phyloP scores from a whole-genome alignment of 2,329 filamentous ascomycete species.

The Ampelomyces quisqualis region DNA sequence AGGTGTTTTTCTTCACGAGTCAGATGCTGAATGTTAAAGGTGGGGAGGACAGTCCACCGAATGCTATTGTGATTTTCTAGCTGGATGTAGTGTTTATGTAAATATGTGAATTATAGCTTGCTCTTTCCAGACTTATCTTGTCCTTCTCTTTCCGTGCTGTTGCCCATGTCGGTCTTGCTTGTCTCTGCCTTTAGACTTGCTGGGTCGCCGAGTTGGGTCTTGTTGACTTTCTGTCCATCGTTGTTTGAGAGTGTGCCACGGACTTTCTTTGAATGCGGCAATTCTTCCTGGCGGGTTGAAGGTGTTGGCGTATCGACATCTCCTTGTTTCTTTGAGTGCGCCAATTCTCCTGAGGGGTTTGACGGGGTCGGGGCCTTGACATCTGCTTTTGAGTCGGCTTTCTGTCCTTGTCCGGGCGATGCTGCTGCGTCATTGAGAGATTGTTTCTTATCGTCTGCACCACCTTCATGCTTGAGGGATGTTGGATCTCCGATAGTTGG shows the following conservation, averaged over 20 bases:
- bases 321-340: constrained; percentile 24
- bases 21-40: constrained; percentile 48
- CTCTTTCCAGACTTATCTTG: constrained; percentile 14
- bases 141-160: constrained; percentile 23
- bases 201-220: constrained; percentile 34
- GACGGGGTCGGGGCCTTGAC: constrained; percentile 1
- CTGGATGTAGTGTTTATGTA: background rate
- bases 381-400: constrained; percentile 10
- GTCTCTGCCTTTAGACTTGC: constrained; percentile 35
- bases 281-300: constrained; percentile 4
- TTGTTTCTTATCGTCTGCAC: constrained; percentile 14
- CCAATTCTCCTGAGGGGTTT: constrained; percentile 10
- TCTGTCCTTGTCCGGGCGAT: constrained; percentile 7
- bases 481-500: constrained; percentile 28
- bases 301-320: constrained; percentile 1
- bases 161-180: constrained; percentile 19
- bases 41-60: constrained; percentile 35
- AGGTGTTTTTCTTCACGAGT: constrained; percentile 48
- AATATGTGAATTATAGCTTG: constrained; percentile 23
- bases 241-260: constrained; percentile 26
- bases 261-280: constrained; percentile 29
- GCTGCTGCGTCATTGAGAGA: constrained; percentile 16
- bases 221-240: constrained; percentile 23
- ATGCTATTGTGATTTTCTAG: constrained; percentile 38
- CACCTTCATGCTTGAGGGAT: constrained; percentile 22